Conservation (phyloP, 225 moss, liverwort and hornwort species). For the Marchantia polymorpha region DNA sequence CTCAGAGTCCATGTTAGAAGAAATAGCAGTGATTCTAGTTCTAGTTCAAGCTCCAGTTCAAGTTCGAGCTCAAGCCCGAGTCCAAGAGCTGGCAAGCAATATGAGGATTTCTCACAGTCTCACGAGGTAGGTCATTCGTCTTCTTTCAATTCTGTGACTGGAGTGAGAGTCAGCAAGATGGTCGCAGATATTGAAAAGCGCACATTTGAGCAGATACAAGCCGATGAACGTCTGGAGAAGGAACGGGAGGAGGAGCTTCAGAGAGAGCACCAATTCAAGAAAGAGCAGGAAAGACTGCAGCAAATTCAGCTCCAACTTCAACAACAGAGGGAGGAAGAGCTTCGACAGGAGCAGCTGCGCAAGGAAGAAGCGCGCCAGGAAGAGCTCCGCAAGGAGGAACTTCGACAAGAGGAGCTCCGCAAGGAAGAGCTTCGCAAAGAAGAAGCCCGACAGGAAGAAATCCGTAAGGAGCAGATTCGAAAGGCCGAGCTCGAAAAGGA, state of each 20-base stretch:
- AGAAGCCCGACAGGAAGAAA: neutral
- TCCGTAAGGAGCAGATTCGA: neutral
- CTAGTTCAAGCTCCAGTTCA: conserved; percentile 16
- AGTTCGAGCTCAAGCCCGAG: conserved; percentile 14
- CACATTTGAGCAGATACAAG: conserved; percentile 31
- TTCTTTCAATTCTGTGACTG: conserved; percentile 18
- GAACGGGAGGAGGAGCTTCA: conserved; percentile 7
- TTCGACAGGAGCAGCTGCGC: neutral
- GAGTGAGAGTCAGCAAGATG: conserved; percentile 44
- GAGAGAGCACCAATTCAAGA: neutral
- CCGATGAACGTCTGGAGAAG: conserved; percentile 1
- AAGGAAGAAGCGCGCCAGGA: conserved; percentile 15
- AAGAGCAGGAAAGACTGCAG: neutral
- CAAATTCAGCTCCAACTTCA: neutral
- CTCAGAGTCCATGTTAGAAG: conserved; percentile 19
- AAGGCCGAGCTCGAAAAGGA: conserved; percentile 9
- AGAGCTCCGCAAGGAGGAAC: conserved; percentile 21
- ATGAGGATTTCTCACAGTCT: conserved; percentile 5
- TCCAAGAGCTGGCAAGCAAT: neutral
- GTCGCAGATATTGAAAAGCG: conserved; percentile 44
- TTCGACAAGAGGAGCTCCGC: conserved; percentile 21
- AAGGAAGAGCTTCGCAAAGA: conserved; percentile 16
- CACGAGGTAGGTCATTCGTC: conserved; percentile 16
- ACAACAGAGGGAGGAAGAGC: neutral
- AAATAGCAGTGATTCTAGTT: conserved; percentile 24